phyloP scores from a whole-genome alignment of 1,284 basidiomycete genomes.

The Irpex rosettiformis region DNA sequence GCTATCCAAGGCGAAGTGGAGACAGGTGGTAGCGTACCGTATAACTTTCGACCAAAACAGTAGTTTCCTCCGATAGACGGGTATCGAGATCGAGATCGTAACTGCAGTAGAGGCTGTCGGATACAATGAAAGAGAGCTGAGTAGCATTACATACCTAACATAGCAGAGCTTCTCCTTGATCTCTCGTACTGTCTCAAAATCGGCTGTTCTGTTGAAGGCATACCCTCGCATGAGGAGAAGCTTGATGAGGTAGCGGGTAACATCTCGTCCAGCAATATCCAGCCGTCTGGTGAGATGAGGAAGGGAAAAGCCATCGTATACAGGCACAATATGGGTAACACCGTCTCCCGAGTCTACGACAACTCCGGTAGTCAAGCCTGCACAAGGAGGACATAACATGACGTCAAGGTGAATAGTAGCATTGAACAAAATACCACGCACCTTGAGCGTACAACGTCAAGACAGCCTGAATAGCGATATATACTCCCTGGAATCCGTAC shows the following conservation, averaged over 20 bases:
- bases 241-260: conserved; percentile 98
- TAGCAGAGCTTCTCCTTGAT: conserved; percentile 99
- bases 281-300: conserved; percentile 93
- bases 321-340: conserved; percentile 98
- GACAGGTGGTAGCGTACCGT: conserved; percentile 53
- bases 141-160: conserved; percentile 61
- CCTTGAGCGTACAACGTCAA: conserved; percentile 97
- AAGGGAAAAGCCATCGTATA: conserved; percentile 95
- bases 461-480: conserved; percentile 98
- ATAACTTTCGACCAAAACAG: conserved; percentile 94
- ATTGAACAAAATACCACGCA: conserved; percentile 35
- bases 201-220: conserved; percentile 98
- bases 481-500: conserved; percentile 95
- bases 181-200: conserved; percentile 97
- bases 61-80: conserved; percentile 93
- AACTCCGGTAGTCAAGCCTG: conserved; percentile 96
- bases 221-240: conserved; percentile 97
- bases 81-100: conserved; percentile 97
- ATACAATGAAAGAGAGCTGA: not conserved
- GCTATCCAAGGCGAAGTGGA: not conserved
- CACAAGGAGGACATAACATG: not conserved
- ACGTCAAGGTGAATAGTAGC: not conserved
- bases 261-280: conserved; percentile 97
- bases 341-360: conserved; percentile 99
- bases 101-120: conserved; percentile 36